phyloP scores from a whole-genome alignment of 768 basidiomycete species.

The Artomyces pyxidatus region DNA sequence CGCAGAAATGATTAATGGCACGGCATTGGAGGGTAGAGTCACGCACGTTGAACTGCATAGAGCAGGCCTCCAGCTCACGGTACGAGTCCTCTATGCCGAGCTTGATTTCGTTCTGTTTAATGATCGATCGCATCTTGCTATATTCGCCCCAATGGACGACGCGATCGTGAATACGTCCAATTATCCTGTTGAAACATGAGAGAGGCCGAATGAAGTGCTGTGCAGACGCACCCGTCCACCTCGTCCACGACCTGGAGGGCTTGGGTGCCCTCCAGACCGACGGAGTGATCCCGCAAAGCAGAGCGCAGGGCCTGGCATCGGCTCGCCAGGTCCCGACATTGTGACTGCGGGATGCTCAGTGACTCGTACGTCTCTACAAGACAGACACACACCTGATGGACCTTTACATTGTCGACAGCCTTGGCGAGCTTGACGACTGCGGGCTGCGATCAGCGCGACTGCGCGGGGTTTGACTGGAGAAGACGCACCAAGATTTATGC shows the following conservation, averaged over 20 bases:
- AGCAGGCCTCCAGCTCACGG: constrained; percentile 7
- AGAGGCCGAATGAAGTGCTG: neutral
- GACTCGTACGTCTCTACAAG: neutral
- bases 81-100: constrained; percentile 12
- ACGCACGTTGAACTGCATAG: constrained; percentile 11
- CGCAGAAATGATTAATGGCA: neutral
- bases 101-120: constrained; percentile 13
- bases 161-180: constrained; percentile 7
- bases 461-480: neutral
- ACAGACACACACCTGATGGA: constrained; percentile 27
- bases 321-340: constrained; percentile 9
- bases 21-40: neutral
- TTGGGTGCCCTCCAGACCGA: constrained; percentile 8
- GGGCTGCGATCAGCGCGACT: neutral
- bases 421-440: constrained; percentile 25
- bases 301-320: constrained; percentile 7
- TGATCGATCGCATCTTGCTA: constrained; percentile 8
- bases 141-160: constrained; percentile 10
- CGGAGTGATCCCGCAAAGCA: constrained; percentile 6
- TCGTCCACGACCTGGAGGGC: constrained; percentile 14
- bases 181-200: neutral
- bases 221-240: constrained; percentile 9
- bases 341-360: constrained; percentile 1
- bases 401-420: constrained; percentile 29
- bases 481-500: neutral